Conservation (phyloP, 1,284 basidiomycete species). For the Kwoniella shivajii region DNA sequence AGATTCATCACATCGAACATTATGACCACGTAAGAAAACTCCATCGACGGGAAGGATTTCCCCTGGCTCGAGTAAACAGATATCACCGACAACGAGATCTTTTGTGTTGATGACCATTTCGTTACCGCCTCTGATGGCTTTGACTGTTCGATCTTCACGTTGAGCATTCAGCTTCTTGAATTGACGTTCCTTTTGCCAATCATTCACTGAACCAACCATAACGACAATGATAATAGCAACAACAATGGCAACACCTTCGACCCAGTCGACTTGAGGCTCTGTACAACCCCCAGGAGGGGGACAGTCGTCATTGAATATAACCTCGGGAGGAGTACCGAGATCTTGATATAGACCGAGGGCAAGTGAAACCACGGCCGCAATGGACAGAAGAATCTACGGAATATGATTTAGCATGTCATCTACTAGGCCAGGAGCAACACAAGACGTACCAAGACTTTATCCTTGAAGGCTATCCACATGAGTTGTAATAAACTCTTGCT, state of each 20-base stretch:
- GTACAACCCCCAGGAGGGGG: constrained; percentile 59
- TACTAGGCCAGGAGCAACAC: constrained; percentile 49
- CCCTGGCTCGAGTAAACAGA: constrained; percentile 89
- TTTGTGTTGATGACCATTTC: constrained; percentile 80
- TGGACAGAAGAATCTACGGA: constrained; percentile 75
- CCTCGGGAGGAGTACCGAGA: constrained; percentile 69
- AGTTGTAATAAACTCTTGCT: constrained; percentile 79
- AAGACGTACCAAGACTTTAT: constrained; percentile 79
- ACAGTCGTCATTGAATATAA: constrained; percentile 55
- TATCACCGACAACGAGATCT: constrained; percentile 91
- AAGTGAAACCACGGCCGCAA: constrained; percentile 90
- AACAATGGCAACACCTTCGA: constrained; percentile 96
- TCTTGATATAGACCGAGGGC: constrained; percentile 93
- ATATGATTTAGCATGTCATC: constrained; percentile 13
- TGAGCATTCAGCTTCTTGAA: constrained; percentile 91
- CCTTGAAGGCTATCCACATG: constrained; percentile 94
- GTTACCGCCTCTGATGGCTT: constrained; percentile 81
- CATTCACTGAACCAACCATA: constrained; percentile 54
- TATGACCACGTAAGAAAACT: constrained; percentile 87
- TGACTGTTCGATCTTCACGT: constrained; percentile 92
- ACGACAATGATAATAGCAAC: constrained; percentile 78
- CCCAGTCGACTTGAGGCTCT: constrained; percentile 75
- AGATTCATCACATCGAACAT: constrained; percentile 94
- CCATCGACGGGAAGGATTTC: constrained; percentile 96
- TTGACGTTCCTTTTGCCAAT: constrained; percentile 95